Evolutionary conservation across 345 rosid genomes (phyloP).

Genomic region (Eucalyptus brandiana): DNA sequence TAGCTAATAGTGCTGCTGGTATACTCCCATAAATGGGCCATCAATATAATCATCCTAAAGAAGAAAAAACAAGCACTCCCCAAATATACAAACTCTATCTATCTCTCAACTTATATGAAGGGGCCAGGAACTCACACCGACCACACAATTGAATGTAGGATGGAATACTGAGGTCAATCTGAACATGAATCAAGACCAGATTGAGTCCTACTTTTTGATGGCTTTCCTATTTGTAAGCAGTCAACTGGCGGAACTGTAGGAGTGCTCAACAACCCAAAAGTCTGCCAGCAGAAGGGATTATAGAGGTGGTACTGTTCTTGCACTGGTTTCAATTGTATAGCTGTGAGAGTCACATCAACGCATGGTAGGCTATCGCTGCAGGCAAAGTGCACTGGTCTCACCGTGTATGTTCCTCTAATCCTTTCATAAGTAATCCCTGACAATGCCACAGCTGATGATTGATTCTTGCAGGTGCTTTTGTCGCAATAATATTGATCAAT

Average conservation of each 20-base stretch:
- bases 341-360: conserved; percentile 55
- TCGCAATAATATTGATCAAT: conserved; percentile 94
- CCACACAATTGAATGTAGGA: conserved; percentile 29
- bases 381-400: conserved; percentile 83
- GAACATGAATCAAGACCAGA: conserved; percentile 52
- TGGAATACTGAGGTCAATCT: conserved; percentile 3
- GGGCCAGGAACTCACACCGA: conserved; percentile 41
- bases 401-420: conserved; percentile 83
- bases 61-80: conserved; percentile 3
- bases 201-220: conserved; percentile 55
- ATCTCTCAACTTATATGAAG: conserved; percentile 24
- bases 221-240: conserved; percentile 85
- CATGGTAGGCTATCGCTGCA: conserved; percentile 91
- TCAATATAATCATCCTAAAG: not conserved
- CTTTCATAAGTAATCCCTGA: conserved; percentile 81
- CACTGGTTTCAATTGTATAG: conserved; percentile 58
- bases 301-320: conserved; percentile 66
- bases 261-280: conserved; percentile 67
- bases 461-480: conserved; percentile 59
- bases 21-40: not conserved
- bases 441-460: conserved; percentile 71
- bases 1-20: not conserved
- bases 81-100: conserved; percentile 12
- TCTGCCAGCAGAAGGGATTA: conserved; percentile 92
- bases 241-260: conserved; percentile 79